Evolutionary conservation across 352 stramenopile genomes (phyloP).

Genomic region (Globisporangium megalacanthum): DNA sequence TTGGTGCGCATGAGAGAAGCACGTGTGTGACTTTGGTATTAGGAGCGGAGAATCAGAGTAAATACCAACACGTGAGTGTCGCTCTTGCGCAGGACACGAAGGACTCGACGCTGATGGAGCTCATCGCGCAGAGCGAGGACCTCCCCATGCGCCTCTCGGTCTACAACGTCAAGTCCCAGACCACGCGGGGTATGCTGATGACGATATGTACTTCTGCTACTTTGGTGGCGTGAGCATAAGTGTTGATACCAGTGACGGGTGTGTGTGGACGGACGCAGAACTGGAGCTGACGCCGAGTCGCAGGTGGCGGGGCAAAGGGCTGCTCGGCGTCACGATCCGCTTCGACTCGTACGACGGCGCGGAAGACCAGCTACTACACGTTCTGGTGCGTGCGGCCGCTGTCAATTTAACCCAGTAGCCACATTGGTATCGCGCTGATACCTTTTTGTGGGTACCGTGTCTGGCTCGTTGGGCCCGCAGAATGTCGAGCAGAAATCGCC

Average conservation of each 20-base stretch:
- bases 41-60: no score
- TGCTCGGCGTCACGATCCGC: slow-evolving; percentile 96
- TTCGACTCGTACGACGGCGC: slow-evolving; percentile 96
- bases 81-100: slow-evolving; percentile 49
- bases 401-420: no score
- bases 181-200: slow-evolving; percentile 30
- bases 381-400: slow-evolving; percentile 60
- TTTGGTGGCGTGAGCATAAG: not conserved
- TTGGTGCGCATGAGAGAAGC: slow-evolving; percentile 25
- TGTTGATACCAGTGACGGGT: no score
- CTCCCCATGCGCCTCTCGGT: slow-evolving; percentile 60
- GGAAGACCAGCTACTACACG: slow-evolving; percentile 94
- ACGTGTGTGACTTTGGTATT: not conserved
- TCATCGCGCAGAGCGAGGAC: slow-evolving; percentile 87
- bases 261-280: slow-evolving; percentile 20
- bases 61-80: no score
- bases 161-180: slow-evolving; percentile 81
- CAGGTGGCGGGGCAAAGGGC: slow-evolving; percentile 91
- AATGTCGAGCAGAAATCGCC: slow-evolving; percentile 88
- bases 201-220: not conserved
- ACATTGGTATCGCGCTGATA: no score
- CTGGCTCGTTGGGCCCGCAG: slow-evolving; percentile 15
- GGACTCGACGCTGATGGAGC: slow-evolving; percentile 89
- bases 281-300: slow-evolving; percentile 88
- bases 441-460: no score